Percentiles rank a stretch among this genome's conserved stretches.
These are phyloP conservation scores for Trametes meyenii DNA, from an alignment of 768 basidiomycete species.

Conservation along the genomic window DNA sequence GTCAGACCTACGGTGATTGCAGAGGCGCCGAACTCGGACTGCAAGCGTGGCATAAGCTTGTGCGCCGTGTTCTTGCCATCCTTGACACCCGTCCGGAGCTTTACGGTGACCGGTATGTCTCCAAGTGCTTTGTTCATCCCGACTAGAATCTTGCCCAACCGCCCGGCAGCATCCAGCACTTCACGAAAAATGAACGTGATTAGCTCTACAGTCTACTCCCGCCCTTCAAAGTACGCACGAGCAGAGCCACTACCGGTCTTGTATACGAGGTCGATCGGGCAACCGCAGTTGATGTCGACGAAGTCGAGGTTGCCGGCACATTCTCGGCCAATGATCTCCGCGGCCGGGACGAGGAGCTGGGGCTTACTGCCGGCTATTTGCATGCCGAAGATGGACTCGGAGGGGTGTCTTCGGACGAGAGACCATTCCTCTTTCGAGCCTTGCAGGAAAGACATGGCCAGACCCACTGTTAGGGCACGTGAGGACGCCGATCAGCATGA, in stretches of 20 bases:
- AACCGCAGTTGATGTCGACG: slow-evolving; percentile 94
- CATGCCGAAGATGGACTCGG: slow-evolving; percentile 85
- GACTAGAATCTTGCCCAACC: slow-evolving; percentile 82
- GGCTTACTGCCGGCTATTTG: slow-evolving; percentile 93
- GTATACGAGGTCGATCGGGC: slow-evolving; percentile 96
- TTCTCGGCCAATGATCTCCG: slow-evolving; percentile 78
- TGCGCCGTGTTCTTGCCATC: slow-evolving; percentile 85
- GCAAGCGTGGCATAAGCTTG: slow-evolving; percentile 84
- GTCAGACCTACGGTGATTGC: slow-evolving; percentile 50
- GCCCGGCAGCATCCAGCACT: slow-evolving; percentile 85
- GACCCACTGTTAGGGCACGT: slow-evolving; percentile 62
- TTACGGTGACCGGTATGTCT: slow-evolving; percentile 88
- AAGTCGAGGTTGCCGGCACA: slow-evolving; percentile 75
- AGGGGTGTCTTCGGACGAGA: slow-evolving; percentile 84
- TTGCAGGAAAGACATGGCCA: slow-evolving; percentile 85
- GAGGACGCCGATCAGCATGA: background rate
- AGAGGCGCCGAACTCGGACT: slow-evolving; percentile 53
- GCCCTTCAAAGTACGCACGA: slow-evolving; percentile 34
- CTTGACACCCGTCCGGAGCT: slow-evolving; percentile 91
- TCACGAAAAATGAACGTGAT: background rate
- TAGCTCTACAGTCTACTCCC: background rate
- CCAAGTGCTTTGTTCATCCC: slow-evolving; percentile 94
- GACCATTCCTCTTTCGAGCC: slow-evolving; percentile 97
- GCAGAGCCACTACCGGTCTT: slow-evolving; percentile 89
- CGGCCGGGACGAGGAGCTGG: slow-evolving; percentile 71